Base-by-base conservation (phyloP, 352 stramenopile species). In the Aphanomyces cochlioides region DNA sequence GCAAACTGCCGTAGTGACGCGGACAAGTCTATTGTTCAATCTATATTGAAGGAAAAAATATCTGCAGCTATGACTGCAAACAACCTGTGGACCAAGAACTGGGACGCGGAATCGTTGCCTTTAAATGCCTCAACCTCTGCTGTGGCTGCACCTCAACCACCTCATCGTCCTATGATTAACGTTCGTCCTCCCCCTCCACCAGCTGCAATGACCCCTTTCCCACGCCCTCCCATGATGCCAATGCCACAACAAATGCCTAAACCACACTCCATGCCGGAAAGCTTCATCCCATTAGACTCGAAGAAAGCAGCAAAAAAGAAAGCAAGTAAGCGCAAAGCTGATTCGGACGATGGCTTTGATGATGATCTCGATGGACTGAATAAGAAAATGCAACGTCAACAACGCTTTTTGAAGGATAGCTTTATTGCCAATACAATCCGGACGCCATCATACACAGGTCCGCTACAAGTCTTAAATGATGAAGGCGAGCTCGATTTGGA, bases 41-140 rank as follows among this genome's bases (percentile, higher is more conserved):
- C 89, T 50, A 73, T 79, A 0, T 76, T 96, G 13, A 96, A 95
- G 63, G 82, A 90, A 47, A 68, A 88, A 53, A 93, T 96, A 66
- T 91, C 86, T 4, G 88, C 87, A 54, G 85, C 88, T 53, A 92
- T 95, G 50, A 92, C 87, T 77, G 82, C 77, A 8, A 95, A 91
- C 70, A 83, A 81, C 57, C 70, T 96, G 48, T 95, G 87, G 87
- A 93, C 87, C 13, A 88, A 84, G 67, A 93, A 94, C 76, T 96
- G 88, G 88, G 60, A 73, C 21, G 81, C 74, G 10, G 85, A 95
- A 73, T 81, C 85, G 2, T 67, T 96, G 65, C 88, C 87, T 17
- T 80, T 82, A 41, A 75, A 72, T n/a, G 17, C 57, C 34, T 13
- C 17, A n/a, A 38, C 43, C n/a, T 36, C 37, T 12, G 15, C 17